Conservation (phyloP, 495 filamentous ascomycete genomes). For the Elasticomyces elasticus region DNA sequence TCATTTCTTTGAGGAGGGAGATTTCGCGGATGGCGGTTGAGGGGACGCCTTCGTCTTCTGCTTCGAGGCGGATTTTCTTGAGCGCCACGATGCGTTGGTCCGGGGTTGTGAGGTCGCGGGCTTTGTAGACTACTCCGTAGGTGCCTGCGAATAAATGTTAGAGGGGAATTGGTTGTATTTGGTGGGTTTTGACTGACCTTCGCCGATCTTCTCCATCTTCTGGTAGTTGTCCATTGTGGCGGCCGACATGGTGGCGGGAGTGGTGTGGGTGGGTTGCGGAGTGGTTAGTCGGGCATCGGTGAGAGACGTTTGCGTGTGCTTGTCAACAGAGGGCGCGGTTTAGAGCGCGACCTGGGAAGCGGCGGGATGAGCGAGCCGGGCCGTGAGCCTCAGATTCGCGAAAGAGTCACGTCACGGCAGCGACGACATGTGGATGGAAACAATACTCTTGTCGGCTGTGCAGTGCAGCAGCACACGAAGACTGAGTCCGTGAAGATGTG, state of each 20-base stretch:
- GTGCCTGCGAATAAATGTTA: constrained; percentile 27
- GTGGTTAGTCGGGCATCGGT: no score
- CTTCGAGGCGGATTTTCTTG: constrained; percentile 98
- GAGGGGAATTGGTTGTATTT: background rate
- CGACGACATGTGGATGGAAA: no score
- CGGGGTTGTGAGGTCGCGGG: constrained; percentile 87
- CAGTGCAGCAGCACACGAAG: no score
- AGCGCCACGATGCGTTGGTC: constrained; percentile 76
- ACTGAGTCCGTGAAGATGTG: no score
- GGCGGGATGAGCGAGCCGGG: no score
- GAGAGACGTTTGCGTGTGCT: no score
- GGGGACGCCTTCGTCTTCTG: constrained; percentile 87
- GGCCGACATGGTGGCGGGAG: background rate
- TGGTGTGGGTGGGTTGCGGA: background rate
- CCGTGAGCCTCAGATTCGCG: no score
- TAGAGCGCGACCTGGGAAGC: no score
- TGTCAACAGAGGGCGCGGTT: no score
- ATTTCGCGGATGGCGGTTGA: constrained; percentile 99
- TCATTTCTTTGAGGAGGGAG: constrained; percentile 97
- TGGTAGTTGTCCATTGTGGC: constrained; percentile 91
- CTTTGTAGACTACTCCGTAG: constrained; percentile 75
- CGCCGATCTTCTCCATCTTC: constrained; percentile 98
- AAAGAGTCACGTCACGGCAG: no score
- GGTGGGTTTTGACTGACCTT: constrained; percentile 49
- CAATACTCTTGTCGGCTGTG: no score